A percentile compares a stretch with the other conserved stretches of the same genome.
Conservation (phyloP, 176 grass and related monocot genomes). For the Panicum miliaceum region DNA sequence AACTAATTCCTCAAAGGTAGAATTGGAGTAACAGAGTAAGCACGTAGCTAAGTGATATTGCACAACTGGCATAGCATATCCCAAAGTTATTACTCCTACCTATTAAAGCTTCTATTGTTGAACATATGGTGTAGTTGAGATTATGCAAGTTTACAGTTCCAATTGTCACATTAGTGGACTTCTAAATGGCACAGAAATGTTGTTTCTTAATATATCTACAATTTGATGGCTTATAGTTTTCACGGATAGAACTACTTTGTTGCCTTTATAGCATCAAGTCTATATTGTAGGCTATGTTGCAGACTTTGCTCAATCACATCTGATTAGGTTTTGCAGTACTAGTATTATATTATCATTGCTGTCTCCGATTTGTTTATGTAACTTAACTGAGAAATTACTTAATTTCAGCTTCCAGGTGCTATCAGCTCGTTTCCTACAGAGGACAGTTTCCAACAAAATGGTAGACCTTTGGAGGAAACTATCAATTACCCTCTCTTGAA, state of each 20-base stretch:
- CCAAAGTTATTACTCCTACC: neutral
- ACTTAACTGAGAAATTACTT: constrained; percentile 30
- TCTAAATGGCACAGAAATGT: constrained; percentile 6
- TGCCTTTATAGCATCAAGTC: constrained; percentile 24
- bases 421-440: constrained; percentile 45
- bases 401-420: constrained; percentile 58
- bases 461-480: constrained; percentile 45
- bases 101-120: neutral
- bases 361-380: constrained; percentile 18
- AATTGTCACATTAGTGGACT: neutral
- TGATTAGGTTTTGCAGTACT: constrained; percentile 22
- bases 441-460: constrained; percentile 46
- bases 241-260: neutral
- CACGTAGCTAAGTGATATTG: neutral
- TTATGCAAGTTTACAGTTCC: neutral
- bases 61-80: neutral
- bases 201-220: constrained; percentile 6
- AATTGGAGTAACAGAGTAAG: neutral
- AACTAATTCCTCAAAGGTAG: neutral
- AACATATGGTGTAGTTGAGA: neutral
- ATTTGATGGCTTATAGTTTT: constrained; percentile 17
- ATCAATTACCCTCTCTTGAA: constrained; percentile 47
- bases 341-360: constrained; percentile 21
- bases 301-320: constrained; percentile 9
- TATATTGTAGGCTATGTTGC: constrained; percentile 31